Evolutionary conservation across 2,329 filamentous ascomycete species (phyloP).

Genomic region (Calcarisporium arbuscula): DNA sequence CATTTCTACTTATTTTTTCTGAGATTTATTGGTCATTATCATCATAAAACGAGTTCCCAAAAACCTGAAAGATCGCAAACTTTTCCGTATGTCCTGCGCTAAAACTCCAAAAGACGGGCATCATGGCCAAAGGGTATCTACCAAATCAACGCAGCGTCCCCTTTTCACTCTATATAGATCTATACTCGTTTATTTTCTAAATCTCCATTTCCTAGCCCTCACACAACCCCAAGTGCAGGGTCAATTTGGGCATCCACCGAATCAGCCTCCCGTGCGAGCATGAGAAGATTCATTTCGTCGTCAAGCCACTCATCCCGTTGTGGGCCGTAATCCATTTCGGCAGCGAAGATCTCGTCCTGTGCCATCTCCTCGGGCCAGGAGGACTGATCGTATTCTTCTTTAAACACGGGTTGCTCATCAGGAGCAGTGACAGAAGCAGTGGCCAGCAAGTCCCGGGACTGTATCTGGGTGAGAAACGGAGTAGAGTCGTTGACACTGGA

Average conservation of each 20-base stretch:
- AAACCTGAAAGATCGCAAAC: too few relatives aligned
- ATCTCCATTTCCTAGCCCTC: too few relatives aligned
- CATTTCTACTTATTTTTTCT: too few relatives aligned
- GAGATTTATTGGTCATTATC: too few relatives aligned
- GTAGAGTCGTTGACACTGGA: conserved; percentile 12
- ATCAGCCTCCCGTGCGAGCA: conserved; percentile 24
- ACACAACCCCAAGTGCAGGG: conserved; percentile 20
- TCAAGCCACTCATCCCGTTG: conserved; percentile 35
- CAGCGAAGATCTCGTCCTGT: conserved; percentile 28
- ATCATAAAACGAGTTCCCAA: too few relatives aligned
- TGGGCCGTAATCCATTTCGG: conserved; percentile 23
- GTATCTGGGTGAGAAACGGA: conserved; percentile 15
- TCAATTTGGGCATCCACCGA: conserved; percentile 22
- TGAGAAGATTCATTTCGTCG: conserved; percentile 37
- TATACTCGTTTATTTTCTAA: too few relatives aligned
- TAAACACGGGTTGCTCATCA: conserved; percentile 15
- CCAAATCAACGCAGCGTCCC: too few relatives aligned
- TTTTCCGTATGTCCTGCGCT: too few relatives aligned
- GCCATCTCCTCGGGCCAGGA: conserved; percentile 17
- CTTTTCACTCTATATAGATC: too few relatives aligned
- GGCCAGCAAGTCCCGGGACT: too few relatives aligned
- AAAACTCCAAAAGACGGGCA: too few relatives aligned
- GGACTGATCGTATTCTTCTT: conserved; percentile 10
- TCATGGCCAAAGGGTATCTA: too few relatives aligned
- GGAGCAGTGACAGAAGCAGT: conserved; percentile 11